Base-by-base conservation (phyloP, 2,329 filamentous ascomycete species). In the Fusarium nematophilum region DNA sequence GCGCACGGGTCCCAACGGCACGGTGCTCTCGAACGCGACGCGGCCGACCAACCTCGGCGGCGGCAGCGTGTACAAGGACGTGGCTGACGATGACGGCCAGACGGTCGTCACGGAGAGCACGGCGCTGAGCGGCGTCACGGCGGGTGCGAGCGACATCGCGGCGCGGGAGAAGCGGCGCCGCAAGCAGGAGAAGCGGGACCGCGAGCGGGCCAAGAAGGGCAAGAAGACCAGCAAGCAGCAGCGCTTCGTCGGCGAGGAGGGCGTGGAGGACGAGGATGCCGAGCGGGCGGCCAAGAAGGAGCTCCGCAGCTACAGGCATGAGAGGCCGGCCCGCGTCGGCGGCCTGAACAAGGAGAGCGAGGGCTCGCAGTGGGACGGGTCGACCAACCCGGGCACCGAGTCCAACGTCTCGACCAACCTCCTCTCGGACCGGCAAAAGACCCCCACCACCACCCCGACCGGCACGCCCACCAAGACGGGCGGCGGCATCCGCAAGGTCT, bases 1-100 rank as follows among this genome's bases (percentile, higher is more conserved):
- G 34, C 90, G 93, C 47, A 93, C 90, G 70, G 93, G 93, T 1
- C 92, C 93, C 5, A 93, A 97, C 76, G 94, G 94, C 33, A 93
- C 90, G 37, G 88, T 94, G 2, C 81, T 97, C 5, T 90, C 87
- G 50, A 91, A 92, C 49, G 93, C 91, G 0, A 97, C 93, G 2
- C 86, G 87, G 68, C 89, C 87, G 68, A 97, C 93, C 2, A 84
- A 90, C 61, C 84, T 97, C 0, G 94, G 94, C n/a, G 93, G 92
- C 42, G 92, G 92, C 37, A 94, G 90, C 75, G 86, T 95, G 11
- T 92, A 91, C 75, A 90, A 90, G 72, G 88, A 94, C 62, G 81
- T 91, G 52, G 84, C 85, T 65, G 79, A 80, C 26, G 76, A 81
- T 26, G 80, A 79, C 53, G 74, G 70, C 50, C 77, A 76, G 9